These are phyloP conservation scores for Suillus hirtellus DNA, from an alignment of 768 basidiomycete genomes.

Conservation along the genomic window DNA sequence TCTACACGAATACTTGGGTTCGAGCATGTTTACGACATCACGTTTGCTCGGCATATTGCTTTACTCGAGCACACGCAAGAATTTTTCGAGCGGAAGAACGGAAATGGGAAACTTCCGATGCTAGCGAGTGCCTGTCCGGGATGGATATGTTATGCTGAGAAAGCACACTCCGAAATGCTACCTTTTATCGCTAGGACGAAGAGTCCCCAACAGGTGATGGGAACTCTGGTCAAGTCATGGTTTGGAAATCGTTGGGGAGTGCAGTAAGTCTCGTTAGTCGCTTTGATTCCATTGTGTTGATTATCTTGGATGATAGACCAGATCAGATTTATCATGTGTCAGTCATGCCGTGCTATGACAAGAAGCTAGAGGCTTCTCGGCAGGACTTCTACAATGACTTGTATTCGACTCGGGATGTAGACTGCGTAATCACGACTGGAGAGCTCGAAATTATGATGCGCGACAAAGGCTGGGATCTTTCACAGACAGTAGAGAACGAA, in stretches of 20 bases:
- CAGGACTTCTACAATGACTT: slow-evolving; percentile 86
- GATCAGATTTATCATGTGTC: slow-evolving; percentile 92
- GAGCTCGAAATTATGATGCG: slow-evolving; percentile 85
- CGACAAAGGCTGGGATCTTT: slow-evolving; percentile 81
- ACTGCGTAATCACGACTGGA: slow-evolving; percentile 96
- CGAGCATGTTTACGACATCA: slow-evolving; percentile 88
- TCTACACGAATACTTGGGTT: slow-evolving; percentile 69
- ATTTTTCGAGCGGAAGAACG: slow-evolving; percentile 67
- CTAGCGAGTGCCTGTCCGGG: slow-evolving; percentile 96
- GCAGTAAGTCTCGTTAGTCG: slow-evolving; percentile 49
- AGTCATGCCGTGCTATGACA: slow-evolving; percentile 99
- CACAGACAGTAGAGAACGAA: slow-evolving; percentile 55
- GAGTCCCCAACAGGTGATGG: slow-evolving; percentile 95
- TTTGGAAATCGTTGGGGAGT: slow-evolving; percentile 66
- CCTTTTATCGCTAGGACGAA: slow-evolving; percentile 87
- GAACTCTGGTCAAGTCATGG: slow-evolving; percentile 90
- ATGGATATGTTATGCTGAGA: slow-evolving; percentile 99
- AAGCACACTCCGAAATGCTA: slow-evolving; percentile 91
- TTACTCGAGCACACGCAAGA: slow-evolving; percentile 81
- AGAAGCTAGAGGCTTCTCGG: slow-evolving; percentile 96
- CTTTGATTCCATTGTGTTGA: slow-evolving; percentile 10
- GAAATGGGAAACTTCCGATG: slow-evolving; percentile 70
- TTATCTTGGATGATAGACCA: slow-evolving; percentile 49
- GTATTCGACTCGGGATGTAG: slow-evolving; percentile 88
- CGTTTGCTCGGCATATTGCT: slow-evolving; percentile 87